Evolutionary conservation across 495 filamentous ascomycete genomes (phyloP).

Genomic region (Cairneyella variabilis): DNA sequence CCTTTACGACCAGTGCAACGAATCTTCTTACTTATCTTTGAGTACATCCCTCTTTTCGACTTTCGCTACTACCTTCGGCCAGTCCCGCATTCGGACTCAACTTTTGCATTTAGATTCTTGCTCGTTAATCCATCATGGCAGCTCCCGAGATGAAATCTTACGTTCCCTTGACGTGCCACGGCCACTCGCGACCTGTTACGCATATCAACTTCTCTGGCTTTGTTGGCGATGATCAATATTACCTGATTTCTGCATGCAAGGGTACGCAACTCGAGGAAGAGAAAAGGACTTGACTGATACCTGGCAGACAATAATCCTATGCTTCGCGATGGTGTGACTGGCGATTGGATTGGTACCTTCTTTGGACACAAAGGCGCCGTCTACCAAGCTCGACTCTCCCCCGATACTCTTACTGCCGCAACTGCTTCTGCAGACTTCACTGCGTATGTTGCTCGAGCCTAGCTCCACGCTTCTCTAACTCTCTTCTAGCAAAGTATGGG

Average conservation of each 20-base stretch:
- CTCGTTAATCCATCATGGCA: conserved; percentile 33
- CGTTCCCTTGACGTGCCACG: conserved; percentile 94
- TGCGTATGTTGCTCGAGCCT: conserved; percentile 53
- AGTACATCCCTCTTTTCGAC: background rate
- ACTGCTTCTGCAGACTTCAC: conserved; percentile 96
- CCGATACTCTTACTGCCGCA: conserved; percentile 82
- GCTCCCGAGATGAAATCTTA: conserved; percentile 45
- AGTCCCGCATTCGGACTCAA: no score
- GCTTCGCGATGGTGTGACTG: conserved; percentile 94
- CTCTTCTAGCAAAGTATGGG: conserved; percentile 78
- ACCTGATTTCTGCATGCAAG: conserved; percentile 97
- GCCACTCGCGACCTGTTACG: conserved; percentile 92
- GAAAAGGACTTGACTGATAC: conserved; percentile 6
- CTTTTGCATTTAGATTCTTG: background rate
- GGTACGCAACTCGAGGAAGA: no score
- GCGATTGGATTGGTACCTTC: conserved; percentile 98
- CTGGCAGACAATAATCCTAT: conserved; percentile 84
- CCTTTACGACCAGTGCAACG: conserved; percentile 27
- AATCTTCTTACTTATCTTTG: conserved; percentile 27
- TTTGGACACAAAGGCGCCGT: conserved; percentile 97
- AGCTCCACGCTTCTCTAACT: conserved; percentile 11
- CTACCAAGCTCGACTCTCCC: conserved; percentile 88
- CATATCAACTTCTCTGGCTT: conserved; percentile 91
- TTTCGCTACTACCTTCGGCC: background rate
- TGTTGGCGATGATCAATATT: conserved; percentile 72